These are phyloP conservation scores for Kockovaella imperatae DNA, from an alignment of 768 basidiomycete species.

Conservation along the genomic window DNA sequence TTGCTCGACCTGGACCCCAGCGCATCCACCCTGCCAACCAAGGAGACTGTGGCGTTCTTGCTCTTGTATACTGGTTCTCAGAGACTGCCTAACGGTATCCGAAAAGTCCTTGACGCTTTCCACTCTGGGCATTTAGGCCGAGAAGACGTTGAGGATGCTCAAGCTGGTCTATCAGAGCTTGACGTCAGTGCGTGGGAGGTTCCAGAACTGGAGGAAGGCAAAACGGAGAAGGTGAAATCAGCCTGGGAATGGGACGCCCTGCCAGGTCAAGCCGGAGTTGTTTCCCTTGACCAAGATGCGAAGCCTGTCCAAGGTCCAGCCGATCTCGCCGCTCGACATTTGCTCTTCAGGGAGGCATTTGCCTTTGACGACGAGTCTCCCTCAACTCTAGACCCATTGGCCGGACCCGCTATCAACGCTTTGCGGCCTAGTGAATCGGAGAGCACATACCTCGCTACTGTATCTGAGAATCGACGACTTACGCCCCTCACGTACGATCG, in stretches of 20 bases:
- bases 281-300: constrained; percentile 46
- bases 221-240: constrained; percentile 33
- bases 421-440: constrained; percentile 81
- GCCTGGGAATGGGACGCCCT: constrained; percentile 44
- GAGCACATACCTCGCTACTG: constrained; percentile 85
- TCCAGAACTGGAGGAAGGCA: constrained; percentile 42
- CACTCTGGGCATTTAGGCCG: constrained; percentile 42
- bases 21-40: constrained; percentile 47
- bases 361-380: constrained; percentile 48
- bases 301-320: constrained; percentile 78
- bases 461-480: constrained; percentile 85
- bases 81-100: constrained; percentile 49
- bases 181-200: constrained; percentile 46
- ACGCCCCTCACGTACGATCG: constrained; percentile 94
- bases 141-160: constrained; percentile 56
- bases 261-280: constrained; percentile 63
- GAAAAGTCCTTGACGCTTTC: constrained; percentile 44
- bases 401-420: constrained; percentile 52
- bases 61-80: constrained; percentile 55
- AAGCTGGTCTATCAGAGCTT: constrained; percentile 60
- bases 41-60: constrained; percentile 72
- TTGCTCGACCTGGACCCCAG: constrained; percentile 47
- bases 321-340: constrained; percentile 49
- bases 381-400: constrained; percentile 24
- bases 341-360: constrained; percentile 80